phyloP scores from a whole-genome alignment of 345 rosid species.

The Rhizophora apiculata region DNA sequence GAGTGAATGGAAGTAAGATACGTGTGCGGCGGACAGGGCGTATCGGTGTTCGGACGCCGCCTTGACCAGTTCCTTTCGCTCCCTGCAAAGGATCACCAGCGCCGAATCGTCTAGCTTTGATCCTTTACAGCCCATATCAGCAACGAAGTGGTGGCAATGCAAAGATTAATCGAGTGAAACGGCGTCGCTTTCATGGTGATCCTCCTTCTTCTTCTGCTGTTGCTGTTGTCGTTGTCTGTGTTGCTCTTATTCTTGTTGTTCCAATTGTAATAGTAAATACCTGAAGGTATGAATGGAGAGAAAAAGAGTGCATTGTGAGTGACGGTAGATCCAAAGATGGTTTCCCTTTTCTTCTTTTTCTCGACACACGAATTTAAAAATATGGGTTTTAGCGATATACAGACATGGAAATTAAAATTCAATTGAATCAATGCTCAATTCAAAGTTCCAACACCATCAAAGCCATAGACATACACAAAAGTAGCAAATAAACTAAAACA shows the following conservation, averaged over 20 bases:
- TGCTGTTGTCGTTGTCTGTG: too few species aligned
- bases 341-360: background rate
- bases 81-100: conserved; percentile 69
- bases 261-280: background rate
- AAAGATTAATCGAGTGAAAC: background rate
- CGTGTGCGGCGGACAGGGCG: conserved; percentile 89
- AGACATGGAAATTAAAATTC: background rate
- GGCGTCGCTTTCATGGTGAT: conserved; percentile 13
- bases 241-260: too few species aligned
- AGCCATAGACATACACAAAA: background rate
- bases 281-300: background rate
- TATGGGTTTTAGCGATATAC: background rate
- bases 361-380: background rate
- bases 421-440: background rate
- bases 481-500: too few species aligned
- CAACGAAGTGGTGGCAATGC: background rate
- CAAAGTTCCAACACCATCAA: background rate
- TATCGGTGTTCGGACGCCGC: conserved; percentile 68
- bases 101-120: conserved; percentile 80
- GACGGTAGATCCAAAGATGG: background rate
- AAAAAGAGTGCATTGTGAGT: conserved; percentile 12
- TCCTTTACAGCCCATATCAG: conserved; percentile 83
- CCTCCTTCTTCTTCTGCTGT: background rate
- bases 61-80: conserved; percentile 64
- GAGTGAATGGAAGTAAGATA: conserved; percentile 66